Conservation (phyloP, 1,284 basidiomycete species). For the Cryptococcus amylolentus region DNA sequence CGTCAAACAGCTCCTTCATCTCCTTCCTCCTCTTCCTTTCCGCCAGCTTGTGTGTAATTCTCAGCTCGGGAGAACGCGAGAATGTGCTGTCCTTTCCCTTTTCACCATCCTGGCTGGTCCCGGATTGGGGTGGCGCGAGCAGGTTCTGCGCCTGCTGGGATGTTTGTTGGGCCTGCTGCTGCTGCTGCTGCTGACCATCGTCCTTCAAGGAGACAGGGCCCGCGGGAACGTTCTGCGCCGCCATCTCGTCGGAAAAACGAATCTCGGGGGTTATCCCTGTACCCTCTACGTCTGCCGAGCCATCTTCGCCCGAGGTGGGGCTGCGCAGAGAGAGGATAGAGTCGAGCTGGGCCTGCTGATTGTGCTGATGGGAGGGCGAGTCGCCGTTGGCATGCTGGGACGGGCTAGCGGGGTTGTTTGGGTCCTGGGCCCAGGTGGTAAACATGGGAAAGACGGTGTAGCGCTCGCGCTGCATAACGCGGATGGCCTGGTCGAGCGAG, state of each 20-base stretch:
- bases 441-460: not conserved
- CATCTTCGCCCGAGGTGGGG: not conserved
- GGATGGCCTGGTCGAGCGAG: no score
- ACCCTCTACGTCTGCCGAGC: conserved; percentile 2
- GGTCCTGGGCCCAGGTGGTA: not conserved
- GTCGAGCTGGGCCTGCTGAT: not conserved
- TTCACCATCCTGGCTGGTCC: not conserved
- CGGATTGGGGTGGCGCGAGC: not conserved
- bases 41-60: conserved; percentile 89
- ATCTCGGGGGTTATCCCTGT: conserved; percentile 20
- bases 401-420: not conserved
- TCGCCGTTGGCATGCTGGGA: not conserved
- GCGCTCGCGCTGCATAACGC: not conserved
- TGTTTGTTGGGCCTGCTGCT: not conserved
- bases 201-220: not conserved
- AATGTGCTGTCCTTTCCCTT: conserved; percentile 66
- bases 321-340: not conserved
- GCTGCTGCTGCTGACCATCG: conserved; percentile 7
- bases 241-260: conserved; percentile 33
- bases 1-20: conserved; percentile 96
- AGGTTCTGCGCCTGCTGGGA: not conserved
- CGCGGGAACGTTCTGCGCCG: not conserved
- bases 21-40: conserved; percentile 92
- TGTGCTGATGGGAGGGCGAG: not conserved
- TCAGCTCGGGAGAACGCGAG: conserved; percentile 86